Percentiles rank a stretch among this genome's conserved stretches.
Conservation (phyloP, 495 filamentous ascomycete species). For the Bacidia gigantensis region DNA sequence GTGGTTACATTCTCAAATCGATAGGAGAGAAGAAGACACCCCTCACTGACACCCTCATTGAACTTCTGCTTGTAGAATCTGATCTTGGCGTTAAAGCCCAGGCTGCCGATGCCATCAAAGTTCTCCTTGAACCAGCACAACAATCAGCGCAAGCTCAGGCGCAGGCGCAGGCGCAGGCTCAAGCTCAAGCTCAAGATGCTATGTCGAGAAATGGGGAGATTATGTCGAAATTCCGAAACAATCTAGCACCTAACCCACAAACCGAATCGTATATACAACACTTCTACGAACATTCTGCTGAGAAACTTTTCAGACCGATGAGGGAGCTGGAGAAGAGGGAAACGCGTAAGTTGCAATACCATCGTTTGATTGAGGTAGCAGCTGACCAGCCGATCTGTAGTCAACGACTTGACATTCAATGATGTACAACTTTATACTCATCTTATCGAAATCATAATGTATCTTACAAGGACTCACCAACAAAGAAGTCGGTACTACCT, state of each 20-base stretch:
- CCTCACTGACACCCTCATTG: slow-evolving; percentile 86
- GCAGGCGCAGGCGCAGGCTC: slow-evolving; percentile 16
- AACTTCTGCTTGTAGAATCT: slow-evolving; percentile 76
- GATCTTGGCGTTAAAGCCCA: slow-evolving; percentile 94
- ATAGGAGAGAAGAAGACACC: slow-evolving; percentile 76
- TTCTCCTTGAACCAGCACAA: slow-evolving; percentile 75
- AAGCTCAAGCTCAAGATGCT: slow-evolving; percentile 38
- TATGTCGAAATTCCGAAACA: slow-evolving; percentile 43
- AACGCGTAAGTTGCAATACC: slow-evolving; percentile 32
- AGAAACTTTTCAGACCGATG: slow-evolving; percentile 74
- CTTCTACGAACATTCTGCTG: slow-evolving; percentile 84
- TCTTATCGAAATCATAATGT: slow-evolving; percentile 87
- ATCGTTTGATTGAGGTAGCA: neutral
- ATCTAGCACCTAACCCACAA: slow-evolving; percentile 47
- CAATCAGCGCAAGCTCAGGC: slow-evolving; percentile 28
- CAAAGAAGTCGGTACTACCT: slow-evolving; percentile 83
- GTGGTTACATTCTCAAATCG: slow-evolving; percentile 79
- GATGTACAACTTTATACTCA: slow-evolving; percentile 82
- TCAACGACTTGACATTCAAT: slow-evolving; percentile 52
- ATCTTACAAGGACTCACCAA: slow-evolving; percentile 81
- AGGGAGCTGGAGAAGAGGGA: slow-evolving; percentile 61
- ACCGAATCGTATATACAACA: slow-evolving; percentile 70
- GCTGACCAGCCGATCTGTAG: slow-evolving; percentile 21
- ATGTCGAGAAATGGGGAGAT: slow-evolving; percentile 59
- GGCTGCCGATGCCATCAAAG: slow-evolving; percentile 88